Evolutionary conservation across 257 asterid species (phyloP).

Genomic region (Anisodus acutangulus): DNA sequence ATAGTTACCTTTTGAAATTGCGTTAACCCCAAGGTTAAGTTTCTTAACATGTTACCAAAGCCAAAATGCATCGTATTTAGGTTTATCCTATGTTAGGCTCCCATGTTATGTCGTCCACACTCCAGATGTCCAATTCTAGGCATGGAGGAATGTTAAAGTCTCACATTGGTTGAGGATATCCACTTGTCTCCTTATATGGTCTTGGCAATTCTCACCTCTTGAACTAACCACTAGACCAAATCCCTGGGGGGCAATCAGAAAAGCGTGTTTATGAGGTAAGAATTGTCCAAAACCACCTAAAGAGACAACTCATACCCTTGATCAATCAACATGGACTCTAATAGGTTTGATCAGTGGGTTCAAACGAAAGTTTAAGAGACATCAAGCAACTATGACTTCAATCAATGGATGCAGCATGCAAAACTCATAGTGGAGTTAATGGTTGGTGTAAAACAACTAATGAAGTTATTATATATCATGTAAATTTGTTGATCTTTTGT

Average conservation of each 20-base stretch:
- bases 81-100: neutral
- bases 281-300: neutral
- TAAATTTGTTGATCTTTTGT: neutral
- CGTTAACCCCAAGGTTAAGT: neutral
- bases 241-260: neutral
- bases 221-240: neutral
- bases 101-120: neutral
- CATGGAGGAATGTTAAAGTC: too few relatives aligned
- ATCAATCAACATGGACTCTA: neutral
- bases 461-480: neutral
- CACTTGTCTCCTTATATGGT: too few relatives aligned
- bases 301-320: neutral
- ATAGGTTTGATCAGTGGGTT: neutral
- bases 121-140: neutral
- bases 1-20: neutral
- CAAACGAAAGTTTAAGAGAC: constrained; percentile 1
- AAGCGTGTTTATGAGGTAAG: neutral
- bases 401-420: neutral
- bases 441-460: neutral
- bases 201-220: too few relatives aligned
- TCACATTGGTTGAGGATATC: too few relatives aligned
- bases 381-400: neutral
- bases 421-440: constrained; percentile 4
- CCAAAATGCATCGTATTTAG: neutral
- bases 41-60: neutral